phyloP scores from a whole-genome alignment of 306 rosid genomes.

The Malus fusca region DNA sequence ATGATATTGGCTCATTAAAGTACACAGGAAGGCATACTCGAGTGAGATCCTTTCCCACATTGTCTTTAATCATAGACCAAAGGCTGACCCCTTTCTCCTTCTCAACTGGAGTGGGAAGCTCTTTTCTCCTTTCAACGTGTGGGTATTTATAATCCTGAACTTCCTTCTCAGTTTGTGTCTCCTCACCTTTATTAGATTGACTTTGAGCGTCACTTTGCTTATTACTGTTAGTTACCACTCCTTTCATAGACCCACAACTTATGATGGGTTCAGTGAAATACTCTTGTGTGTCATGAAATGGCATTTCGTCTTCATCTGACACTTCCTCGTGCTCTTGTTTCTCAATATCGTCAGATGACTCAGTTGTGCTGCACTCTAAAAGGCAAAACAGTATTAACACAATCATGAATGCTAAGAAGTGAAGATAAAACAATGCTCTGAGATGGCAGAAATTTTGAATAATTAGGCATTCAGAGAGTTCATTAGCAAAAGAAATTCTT shows the following conservation, averaged over 20 bases:
- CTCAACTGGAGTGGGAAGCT: slow-evolving; percentile 88
- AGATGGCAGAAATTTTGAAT: background rate
- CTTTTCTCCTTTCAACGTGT: slow-evolving; percentile 58
- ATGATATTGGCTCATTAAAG: slow-evolving; percentile 93
- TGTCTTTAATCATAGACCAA: slow-evolving; percentile 97
- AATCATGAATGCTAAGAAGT: background rate
- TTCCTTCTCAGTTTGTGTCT: slow-evolving; percentile 30
- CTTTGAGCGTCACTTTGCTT: slow-evolving; percentile 23
- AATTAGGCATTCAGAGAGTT: background rate
- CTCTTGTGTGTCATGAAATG: slow-evolving; percentile 64
- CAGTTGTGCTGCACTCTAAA: slow-evolving; percentile 91
- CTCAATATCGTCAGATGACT: slow-evolving; percentile 85
- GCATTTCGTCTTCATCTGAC: slow-evolving; percentile 79
- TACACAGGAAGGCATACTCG: slow-evolving; percentile 97
- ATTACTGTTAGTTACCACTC: slow-evolving; percentile 26
- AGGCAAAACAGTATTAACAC: slow-evolving; percentile 19
- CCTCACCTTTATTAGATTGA: slow-evolving; percentile 33
- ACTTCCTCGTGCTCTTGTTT: slow-evolving; percentile 84
- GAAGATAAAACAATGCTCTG: background rate
- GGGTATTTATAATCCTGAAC: slow-evolving; percentile 27
- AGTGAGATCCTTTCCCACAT: slow-evolving; percentile 95
- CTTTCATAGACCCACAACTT: slow-evolving; percentile 33
- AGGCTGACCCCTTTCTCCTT: slow-evolving; percentile 96
- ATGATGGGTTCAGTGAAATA: slow-evolving; percentile 53
- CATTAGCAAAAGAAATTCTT: background rate